These are phyloP conservation scores for Candida silvatica DNA, from an alignment of 805 yeast species.

Conservation along the genomic window DNA sequence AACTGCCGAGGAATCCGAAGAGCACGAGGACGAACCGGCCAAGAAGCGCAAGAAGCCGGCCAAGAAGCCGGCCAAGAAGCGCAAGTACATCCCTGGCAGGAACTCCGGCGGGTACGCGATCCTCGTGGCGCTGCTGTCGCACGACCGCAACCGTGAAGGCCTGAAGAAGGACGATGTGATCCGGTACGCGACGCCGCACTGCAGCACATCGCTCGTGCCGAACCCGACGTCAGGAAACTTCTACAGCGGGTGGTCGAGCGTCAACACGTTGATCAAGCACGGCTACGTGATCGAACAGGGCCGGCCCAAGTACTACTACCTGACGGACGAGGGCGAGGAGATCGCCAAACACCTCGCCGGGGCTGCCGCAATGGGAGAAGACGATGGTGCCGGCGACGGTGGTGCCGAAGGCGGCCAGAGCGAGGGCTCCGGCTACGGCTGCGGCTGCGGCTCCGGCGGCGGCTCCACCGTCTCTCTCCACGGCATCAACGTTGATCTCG, in stretches of 20 bases:
- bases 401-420: not conserved
- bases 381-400: not conserved
- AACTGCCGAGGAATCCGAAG: constrained; percentile 2
- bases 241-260: constrained; percentile 70
- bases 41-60: constrained; percentile 1
- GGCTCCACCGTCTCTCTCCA: too few species aligned
- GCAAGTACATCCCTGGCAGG: constrained; percentile 56
- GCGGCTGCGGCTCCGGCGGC: not conserved
- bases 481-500: not conserved
- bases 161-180: constrained; percentile 54
- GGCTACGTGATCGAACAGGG: constrained; percentile 50
- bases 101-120: constrained; percentile 85
- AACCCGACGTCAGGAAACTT: constrained; percentile 55
- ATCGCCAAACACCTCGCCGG: constrained; percentile 50
- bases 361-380: constrained; percentile 21
- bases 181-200: constrained; percentile 41
- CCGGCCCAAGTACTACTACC: constrained; percentile 47
- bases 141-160: constrained; percentile 45
- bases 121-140: constrained; percentile 45
- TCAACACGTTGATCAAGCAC: constrained; percentile 53
- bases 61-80: not conserved
- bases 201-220: constrained; percentile 47
- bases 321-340: constrained; percentile 63
- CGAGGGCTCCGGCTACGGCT: not conserved
- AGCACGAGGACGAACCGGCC: constrained; percentile 4